These are phyloP conservation scores for Lodderomyces jiufengensis DNA, from an alignment of 1,139 yeast species.

Conservation along the genomic window DNA sequence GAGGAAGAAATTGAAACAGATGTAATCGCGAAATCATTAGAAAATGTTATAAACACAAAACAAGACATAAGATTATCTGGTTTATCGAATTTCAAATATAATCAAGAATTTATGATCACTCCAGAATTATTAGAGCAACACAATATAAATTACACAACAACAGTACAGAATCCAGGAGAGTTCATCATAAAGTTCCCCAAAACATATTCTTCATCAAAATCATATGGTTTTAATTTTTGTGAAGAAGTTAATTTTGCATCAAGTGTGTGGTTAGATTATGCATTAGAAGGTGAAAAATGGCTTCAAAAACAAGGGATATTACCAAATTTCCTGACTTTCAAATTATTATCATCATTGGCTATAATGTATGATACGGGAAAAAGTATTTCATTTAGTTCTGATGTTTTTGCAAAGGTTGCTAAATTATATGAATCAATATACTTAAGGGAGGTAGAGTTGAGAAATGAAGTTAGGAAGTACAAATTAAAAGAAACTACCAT, in stretches of 20 bases:
- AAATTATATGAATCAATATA: constrained; percentile 28
- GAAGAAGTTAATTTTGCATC: constrained; percentile 60
- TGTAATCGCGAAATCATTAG: constrained; percentile 26
- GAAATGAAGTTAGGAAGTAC: constrained; percentile 34
- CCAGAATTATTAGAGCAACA: constrained; percentile 44
- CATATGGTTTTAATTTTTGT: constrained; percentile 53
- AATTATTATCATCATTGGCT: constrained; percentile 45
- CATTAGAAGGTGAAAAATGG: constrained; percentile 52
- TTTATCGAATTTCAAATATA: constrained; percentile 13
- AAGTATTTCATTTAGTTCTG: constrained; percentile 27
- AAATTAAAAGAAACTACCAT: constrained; percentile 31
- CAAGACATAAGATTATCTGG: constrained; percentile 21
- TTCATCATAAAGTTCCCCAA: constrained; percentile 55
- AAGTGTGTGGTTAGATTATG: constrained; percentile 51
- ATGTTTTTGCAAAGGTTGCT: constrained; percentile 27
- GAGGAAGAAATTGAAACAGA: constrained; percentile 24
- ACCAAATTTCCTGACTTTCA: constrained; percentile 50
- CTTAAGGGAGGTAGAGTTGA: constrained; percentile 37
- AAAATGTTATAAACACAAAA: constrained; percentile 26
- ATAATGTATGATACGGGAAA: constrained; percentile 35
- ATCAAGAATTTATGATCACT: constrained; percentile 44
- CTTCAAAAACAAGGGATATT: constrained; percentile 43
- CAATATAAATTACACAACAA: constrained; percentile 46
- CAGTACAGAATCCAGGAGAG: constrained; percentile 60
- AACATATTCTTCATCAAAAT: constrained; percentile 46